Evolutionary conservation across 768 basidiomycete species (phyloP).

Genomic region (Cubamyces sp.): DNA sequence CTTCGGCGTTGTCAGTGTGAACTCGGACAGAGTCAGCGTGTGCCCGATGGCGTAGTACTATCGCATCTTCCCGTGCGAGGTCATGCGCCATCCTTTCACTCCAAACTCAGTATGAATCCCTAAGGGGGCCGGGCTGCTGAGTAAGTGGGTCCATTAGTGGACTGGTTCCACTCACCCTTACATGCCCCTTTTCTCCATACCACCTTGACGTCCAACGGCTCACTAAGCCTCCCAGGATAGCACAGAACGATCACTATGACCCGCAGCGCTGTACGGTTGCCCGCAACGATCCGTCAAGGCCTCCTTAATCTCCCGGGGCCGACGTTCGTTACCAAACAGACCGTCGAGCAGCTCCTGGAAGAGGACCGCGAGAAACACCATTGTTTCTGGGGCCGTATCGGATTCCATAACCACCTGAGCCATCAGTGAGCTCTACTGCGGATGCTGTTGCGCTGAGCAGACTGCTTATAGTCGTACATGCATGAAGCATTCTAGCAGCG

Average conservation of each 20-base stretch:
- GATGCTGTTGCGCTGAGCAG: neutral
- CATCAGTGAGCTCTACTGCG: conserved; percentile 51
- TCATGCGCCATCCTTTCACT: too few species aligned
- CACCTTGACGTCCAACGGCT: neutral
- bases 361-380: conserved; percentile 54
- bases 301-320: conserved; percentile 52
- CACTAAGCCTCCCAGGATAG: neutral
- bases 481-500: conserved; percentile 51
- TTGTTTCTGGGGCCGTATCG: conserved; percentile 48
- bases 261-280: neutral
- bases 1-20: too few species aligned
- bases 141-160: too few species aligned
- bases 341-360: conserved; percentile 48
- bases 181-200: neutral
- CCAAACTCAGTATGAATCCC: too few species aligned
- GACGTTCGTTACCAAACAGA: conserved; percentile 45
- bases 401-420: conserved; percentile 61
- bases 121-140: too few species aligned
- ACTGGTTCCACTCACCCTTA: neutral
- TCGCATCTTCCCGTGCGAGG: too few species aligned
- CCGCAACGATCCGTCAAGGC: conserved; percentile 40
- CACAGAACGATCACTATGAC: neutral
- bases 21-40: too few species aligned
- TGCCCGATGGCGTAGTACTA: too few species aligned
- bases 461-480: neutral